phyloP scores from a whole-genome alignment of 1,284 basidiomycete species.

The Austroboletus novae-zelandiae region DNA sequence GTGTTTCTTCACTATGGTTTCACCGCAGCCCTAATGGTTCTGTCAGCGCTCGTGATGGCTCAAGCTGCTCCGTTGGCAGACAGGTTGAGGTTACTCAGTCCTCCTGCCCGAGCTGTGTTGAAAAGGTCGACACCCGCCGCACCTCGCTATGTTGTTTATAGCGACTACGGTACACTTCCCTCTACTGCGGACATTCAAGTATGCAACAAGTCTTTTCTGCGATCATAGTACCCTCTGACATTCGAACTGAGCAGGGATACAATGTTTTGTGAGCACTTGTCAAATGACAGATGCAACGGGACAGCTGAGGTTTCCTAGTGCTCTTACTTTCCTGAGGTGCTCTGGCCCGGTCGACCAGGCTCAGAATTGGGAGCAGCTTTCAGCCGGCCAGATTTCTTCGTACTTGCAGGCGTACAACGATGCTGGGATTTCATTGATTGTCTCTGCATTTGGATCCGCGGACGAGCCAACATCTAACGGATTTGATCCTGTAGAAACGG shows the following conservation, averaged over 20 bases:
- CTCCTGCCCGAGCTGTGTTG: slow-evolving; percentile 38
- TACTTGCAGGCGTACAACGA: slow-evolving; percentile 49
- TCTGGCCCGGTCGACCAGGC: slow-evolving; percentile 53
- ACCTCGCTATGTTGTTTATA: slow-evolving; percentile 52
- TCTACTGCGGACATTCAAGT: slow-evolving; percentile 42
- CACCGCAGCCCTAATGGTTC: neutral
- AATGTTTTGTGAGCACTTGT: slow-evolving; percentile 37
- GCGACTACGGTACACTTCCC: slow-evolving; percentile 43
- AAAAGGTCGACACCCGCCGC: slow-evolving; percentile 43
- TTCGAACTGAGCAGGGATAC: slow-evolving; percentile 31
- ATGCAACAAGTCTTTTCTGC: neutral
- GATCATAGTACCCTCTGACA: slow-evolving; percentile 1
- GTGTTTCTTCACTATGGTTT: slow-evolving; percentile 16
- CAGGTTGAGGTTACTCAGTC: slow-evolving; percentile 19
- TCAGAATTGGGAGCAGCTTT: slow-evolving; percentile 39
- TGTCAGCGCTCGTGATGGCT: slow-evolving; percentile 13
- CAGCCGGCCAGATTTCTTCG: slow-evolving; percentile 39
- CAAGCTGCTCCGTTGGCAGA: slow-evolving; percentile 19
- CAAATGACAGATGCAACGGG: neutral
- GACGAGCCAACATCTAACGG: slow-evolving; percentile 44
- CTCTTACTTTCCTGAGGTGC: slow-evolving; percentile 48
- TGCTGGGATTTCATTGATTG: slow-evolving; percentile 57
- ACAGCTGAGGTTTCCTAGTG: slow-evolving; percentile 27
- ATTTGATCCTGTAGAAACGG: slow-evolving; percentile 39
- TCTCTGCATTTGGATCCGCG: slow-evolving; percentile 52